phyloP scores from a whole-genome alignment of 1,284 basidiomycete species.

The Tilletiaria anomala region DNA sequence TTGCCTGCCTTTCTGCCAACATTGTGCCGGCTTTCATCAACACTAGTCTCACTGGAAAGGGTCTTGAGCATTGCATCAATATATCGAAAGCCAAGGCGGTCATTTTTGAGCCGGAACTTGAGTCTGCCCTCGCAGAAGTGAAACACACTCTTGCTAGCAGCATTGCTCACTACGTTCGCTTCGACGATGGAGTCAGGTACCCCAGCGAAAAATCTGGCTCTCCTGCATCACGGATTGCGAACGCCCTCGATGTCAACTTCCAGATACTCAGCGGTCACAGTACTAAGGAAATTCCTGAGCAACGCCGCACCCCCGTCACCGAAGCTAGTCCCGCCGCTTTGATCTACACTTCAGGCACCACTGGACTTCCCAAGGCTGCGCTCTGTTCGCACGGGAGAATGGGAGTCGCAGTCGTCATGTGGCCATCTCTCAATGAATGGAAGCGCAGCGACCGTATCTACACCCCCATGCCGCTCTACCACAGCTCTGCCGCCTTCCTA shows the following conservation, averaged over 20 bases:
- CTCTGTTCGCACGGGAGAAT: constrained; percentile 37
- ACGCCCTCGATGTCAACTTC: too few relatives aligned
- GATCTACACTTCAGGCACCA: constrained; percentile 32
- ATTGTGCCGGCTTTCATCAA: constrained; percentile 39
- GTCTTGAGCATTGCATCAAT: constrained; percentile 34
- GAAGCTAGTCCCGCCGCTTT: constrained; percentile 16
- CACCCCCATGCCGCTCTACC: constrained; percentile 39
- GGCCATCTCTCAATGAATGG: constrained; percentile 22
- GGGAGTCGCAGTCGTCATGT: constrained; percentile 22
- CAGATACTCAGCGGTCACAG: too few relatives aligned
- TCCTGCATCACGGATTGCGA: constrained; percentile 7
- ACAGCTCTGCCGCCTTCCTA: constrained; percentile 33
- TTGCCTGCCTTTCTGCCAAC: constrained; percentile 29
- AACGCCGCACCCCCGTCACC: constrained; percentile 13
- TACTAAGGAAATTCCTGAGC: constrained; percentile 11
- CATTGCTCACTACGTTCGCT: constrained; percentile 18
- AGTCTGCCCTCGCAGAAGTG: constrained; percentile 18
- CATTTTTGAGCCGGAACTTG: constrained; percentile 33
- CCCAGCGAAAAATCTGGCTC: constrained; percentile 6
- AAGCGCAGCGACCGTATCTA: constrained; percentile 30
- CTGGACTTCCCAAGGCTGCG: constrained; percentile 39
- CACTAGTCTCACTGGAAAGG: constrained; percentile 31
- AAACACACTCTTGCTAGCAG: constrained; percentile 13
- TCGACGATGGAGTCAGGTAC: constrained; percentile 24
- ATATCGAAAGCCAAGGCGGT: constrained; percentile 26